Evolutionary conservation across 768 basidiomycete genomes (phyloP), one percentile per base, ranked within the genome.

Genomic region (Amanita phalloides): DNA sequence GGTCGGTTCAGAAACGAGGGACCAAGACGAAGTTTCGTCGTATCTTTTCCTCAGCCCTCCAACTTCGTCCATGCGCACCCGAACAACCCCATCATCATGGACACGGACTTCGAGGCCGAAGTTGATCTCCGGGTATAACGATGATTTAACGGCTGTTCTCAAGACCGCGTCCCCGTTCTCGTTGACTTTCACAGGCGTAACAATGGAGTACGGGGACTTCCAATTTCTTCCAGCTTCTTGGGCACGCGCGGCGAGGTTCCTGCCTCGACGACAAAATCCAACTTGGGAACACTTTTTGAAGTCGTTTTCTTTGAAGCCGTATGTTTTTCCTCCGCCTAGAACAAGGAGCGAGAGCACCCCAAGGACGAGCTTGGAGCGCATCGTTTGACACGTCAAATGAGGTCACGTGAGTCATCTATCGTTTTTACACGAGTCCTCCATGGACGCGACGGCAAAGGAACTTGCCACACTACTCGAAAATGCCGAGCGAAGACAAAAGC

Each of bases 241-340:
- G 4, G 90, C 86, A 44, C 90, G 81, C 7, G 76, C 71, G 53
- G 91, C 79, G 42, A 99, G 79, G 0, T 86, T 87, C 44, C 95
- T 82, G 48, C 93, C 91, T 56, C 72, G 65, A 55, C 90, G 79
- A 72, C 96, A 98, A 68, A 99, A 98, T 17, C 89, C 93, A 0
- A 91, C 80, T 66, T 98, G 90, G n/a, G 77, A 75, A 62, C 96
- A 98, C 53, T 82, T 90, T 68, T 96, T 97, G 77, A 94, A 99
- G 67, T 97, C 91, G 54, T 85, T 76, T 17, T 74, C 70, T 70
- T 89, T 89, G 68, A 89, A 79, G 33, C 84, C 80, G 26, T 75
- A 58, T 5, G 72, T 63, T 41, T 30, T 48, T 32, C 21, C 26
- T 39, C 35, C 39, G 36, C 49, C 53, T 17, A 54, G 43, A 30